Conservation (phyloP, 2,329 filamentous ascomycete species). For the Coniochaeta hoffmannii region DNA sequence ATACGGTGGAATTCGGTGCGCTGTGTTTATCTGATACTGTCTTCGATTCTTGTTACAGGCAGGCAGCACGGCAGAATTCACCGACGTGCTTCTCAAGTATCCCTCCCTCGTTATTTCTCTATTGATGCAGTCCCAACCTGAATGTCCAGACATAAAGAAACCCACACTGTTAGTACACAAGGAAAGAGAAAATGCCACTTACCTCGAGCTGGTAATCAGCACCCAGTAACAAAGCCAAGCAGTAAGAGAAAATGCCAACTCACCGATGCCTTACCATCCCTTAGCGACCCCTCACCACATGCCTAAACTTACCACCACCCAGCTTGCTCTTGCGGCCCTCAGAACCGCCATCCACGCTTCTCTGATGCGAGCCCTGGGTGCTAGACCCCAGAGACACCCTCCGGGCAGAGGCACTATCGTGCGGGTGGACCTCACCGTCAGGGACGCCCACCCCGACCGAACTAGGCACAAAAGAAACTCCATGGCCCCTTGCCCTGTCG, state of each 20-base stretch:
- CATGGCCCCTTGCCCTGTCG: background rate
- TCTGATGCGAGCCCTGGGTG: background rate
- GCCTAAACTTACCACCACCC: background rate
- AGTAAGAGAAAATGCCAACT: background rate
- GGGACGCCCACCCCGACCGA: background rate
- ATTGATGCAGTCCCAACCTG: no score
- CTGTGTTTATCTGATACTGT: no score
- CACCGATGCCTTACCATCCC: no score
- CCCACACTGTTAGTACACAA: no score
- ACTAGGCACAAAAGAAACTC: background rate
- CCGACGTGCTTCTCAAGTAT: no score
- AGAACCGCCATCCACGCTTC: background rate
- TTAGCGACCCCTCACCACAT: background rate
- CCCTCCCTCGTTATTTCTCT: no score
- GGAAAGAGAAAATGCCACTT: background rate
- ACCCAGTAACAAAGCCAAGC: no score
- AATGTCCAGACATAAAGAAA: no score
- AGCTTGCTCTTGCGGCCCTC: background rate
- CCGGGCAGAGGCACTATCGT: background rate
- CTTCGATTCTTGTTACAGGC: no score
- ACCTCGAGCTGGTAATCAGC: no score
- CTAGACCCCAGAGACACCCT: background rate
- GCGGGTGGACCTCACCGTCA: background rate
- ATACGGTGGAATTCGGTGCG: no score
- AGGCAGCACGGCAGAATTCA: no score